These are phyloP conservation scores for Dendrobium huoshanense DNA, from an alignment of 106 monocot species.

Conservation along the genomic window DNA sequence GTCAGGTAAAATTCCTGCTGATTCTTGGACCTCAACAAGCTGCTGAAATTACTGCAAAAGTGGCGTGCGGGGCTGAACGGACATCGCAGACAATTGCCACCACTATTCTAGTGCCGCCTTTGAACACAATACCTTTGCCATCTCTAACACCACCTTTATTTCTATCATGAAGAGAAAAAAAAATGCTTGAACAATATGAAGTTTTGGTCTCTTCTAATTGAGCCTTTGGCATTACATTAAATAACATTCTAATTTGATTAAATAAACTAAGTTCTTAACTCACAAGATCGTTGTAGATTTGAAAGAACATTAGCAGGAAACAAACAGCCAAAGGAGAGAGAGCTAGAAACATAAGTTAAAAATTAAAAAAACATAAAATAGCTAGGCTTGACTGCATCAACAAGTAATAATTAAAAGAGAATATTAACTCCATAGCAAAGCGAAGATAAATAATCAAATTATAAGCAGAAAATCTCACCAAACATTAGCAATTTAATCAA, in stretches of 20 bases:
- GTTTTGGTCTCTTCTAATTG: conserved; percentile 90
- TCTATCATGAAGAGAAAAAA: conserved; percentile 79
- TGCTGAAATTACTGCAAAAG: conserved; percentile 97
- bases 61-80: conserved; percentile 69
- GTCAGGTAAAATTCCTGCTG: conserved; percentile 69
- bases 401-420: not conserved
- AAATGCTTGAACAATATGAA: conserved; percentile 68
- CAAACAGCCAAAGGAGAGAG: no score
- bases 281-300: no score
- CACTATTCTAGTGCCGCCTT: conserved; percentile 94
- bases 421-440: not conserved
- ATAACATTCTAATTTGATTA: no score
- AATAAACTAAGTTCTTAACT: no score
- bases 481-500: not conserved
- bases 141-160: conserved; percentile 70
- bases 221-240: conserved; percentile 68
- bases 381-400: not conserved
- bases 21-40: conserved; percentile 94
- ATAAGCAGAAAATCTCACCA: not conserved
- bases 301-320: no score
- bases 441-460: not conserved
- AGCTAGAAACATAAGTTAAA: no score
- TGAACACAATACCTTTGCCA: conserved; percentile 71
- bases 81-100: conserved; percentile 98
- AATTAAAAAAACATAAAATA: no score